These are phyloP conservation scores for Gracilaria domingensis DNA, from an alignment of 23 red algal species.

Conservation along the genomic window DNA sequence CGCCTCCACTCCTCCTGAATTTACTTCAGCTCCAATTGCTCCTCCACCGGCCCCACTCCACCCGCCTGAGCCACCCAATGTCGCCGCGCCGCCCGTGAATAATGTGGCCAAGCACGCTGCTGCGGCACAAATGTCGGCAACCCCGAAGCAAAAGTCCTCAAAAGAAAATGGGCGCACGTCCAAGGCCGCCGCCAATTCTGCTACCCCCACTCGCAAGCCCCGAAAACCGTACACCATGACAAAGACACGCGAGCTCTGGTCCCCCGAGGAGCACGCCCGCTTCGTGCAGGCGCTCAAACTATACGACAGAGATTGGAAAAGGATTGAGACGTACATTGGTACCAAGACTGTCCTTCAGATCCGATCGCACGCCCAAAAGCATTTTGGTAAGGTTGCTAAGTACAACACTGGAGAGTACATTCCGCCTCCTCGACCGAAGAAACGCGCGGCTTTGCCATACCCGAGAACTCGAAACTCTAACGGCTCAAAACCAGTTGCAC, in stretches of 20 bases:
- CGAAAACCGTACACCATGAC: conserved; percentile 95
- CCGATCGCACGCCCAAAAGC: conserved; percentile 96
- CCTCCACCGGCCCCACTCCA: not conserved
- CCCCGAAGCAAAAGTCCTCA: not conserved
- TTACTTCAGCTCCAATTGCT: not conserved
- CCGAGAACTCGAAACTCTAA: conserved; percentile 33
- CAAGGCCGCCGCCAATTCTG: not conserved
- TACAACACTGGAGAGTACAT: conserved; percentile 98
- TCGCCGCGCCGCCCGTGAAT: not conserved
- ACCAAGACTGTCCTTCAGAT: conserved; percentile 99
- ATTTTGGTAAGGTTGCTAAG: conserved; percentile 91
- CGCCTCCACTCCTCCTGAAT: not conserved
- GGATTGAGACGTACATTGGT: conserved; percentile 88
- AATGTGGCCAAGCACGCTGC: not conserved
- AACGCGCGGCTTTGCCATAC: conserved; percentile 63
- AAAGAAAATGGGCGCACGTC: not conserved
- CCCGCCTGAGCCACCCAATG: not conserved
- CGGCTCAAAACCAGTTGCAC: not conserved
- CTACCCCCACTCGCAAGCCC: conserved; percentile 52
- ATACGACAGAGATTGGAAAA: conserved; percentile 95
- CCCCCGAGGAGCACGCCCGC: conserved; percentile 88
- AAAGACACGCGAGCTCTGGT: conserved; percentile 89
- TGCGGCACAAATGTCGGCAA: not conserved
- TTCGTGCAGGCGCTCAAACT: conserved; percentile 88
- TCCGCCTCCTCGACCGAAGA: conserved; percentile 91